A percentile compares a stretch with the other conserved stretches of the same genome.
Conservation (phyloP, 345 rosid species). For the Microcos paniculata region DNA sequence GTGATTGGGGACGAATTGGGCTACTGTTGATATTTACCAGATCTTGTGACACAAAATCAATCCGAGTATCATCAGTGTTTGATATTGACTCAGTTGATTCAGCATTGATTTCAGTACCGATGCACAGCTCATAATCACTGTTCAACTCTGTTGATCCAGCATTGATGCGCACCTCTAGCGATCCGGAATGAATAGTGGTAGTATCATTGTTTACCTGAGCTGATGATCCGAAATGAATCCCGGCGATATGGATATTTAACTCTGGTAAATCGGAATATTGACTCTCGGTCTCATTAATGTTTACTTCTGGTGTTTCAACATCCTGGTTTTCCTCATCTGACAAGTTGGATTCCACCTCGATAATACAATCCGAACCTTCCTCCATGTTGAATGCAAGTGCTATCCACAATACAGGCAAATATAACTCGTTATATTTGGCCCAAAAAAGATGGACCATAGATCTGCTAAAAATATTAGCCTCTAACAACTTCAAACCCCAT, state of each 20-base stretch:
- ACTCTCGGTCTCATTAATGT: not conserved
- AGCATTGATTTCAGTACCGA: too few relatives aligned
- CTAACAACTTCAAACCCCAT: too few relatives aligned
- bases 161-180: not conserved
- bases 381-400: not conserved
- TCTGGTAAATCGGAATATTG: too few relatives aligned
- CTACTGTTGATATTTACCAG: not conserved
- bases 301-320: not conserved
- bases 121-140: too few relatives aligned
- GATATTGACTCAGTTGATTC: not conserved
- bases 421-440: too few relatives aligned
- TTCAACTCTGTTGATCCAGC: too few relatives aligned
- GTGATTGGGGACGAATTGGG: not conserved
- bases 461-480: too few relatives aligned
- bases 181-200: not conserved
- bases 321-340: not conserved
- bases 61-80: not conserved
- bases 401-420: constrained; percentile 26
- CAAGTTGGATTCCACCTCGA: not conserved
- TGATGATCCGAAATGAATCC: too few relatives aligned
- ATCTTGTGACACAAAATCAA: not conserved
- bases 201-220: too few relatives aligned
- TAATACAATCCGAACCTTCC: not conserved
- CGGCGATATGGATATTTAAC: too few relatives aligned
- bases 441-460: too few relatives aligned